Conservation (phyloP, 108 stramenopile species). For the Nitzschia sp. region DNA sequence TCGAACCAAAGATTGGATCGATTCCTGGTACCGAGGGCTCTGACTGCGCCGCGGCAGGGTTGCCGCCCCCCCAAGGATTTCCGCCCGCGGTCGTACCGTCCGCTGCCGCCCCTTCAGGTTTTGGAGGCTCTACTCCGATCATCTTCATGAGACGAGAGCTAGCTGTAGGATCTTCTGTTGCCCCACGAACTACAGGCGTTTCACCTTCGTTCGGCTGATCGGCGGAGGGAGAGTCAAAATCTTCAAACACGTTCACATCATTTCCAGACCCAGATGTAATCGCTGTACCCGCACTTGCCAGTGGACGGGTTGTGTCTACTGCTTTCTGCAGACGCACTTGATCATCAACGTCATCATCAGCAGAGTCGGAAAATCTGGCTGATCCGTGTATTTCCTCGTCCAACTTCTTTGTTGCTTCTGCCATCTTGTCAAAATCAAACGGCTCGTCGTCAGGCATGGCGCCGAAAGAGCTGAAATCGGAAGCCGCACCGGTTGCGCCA, state of each 20-base stretch:
- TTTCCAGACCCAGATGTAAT: slow-evolving; percentile 79
- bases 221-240: slow-evolving; percentile 59
- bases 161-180: slow-evolving; percentile 51
- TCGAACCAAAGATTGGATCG: slow-evolving; percentile 20
- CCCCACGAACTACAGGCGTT: slow-evolving; percentile 54
- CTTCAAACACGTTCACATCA: slow-evolving; percentile 87
- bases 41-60: neutral
- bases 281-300: slow-evolving; percentile 79
- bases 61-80: slow-evolving; percentile 30
- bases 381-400: slow-evolving; percentile 75
- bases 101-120: slow-evolving; percentile 25
- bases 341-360: slow-evolving; percentile 17
- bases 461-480: slow-evolving; percentile 86
- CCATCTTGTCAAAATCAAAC: slow-evolving; percentile 84
- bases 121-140: slow-evolving; percentile 71
- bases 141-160: slow-evolving; percentile 86
- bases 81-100: neutral
- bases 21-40: slow-evolving; percentile 8
- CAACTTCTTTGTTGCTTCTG: slow-evolving; percentile 62
- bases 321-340: slow-evolving; percentile 1
- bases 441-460: slow-evolving; percentile 49
- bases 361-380: neutral
- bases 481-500: slow-evolving; percentile 56
- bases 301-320: slow-evolving; percentile 72
- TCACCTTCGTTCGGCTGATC: slow-evolving; percentile 23